A percentile compares a stretch with the other conserved stretches of the same genome.
Conservation (phyloP, 371 early-diverging fungal genomes). For the Paraphysoderma sedebokerense region DNA sequence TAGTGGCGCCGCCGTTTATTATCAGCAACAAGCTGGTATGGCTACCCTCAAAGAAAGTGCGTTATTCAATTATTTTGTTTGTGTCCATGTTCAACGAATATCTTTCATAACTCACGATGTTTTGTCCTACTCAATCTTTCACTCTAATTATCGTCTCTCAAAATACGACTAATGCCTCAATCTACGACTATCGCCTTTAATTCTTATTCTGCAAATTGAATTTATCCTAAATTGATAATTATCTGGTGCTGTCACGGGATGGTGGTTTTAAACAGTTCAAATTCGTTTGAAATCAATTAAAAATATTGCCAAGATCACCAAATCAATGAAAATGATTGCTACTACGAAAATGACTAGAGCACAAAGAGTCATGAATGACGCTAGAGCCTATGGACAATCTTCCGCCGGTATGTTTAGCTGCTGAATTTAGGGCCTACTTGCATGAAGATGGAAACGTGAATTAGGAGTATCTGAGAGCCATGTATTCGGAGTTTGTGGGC, state of each 20-base stretch:
- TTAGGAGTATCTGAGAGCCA: no score
- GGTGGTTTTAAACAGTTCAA: slow-evolving; percentile 46
- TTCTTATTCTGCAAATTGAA: slow-evolving; percentile 1
- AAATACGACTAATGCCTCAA: no score
- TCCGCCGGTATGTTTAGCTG: slow-evolving; percentile 46
- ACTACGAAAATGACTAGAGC: slow-evolving; percentile 94
- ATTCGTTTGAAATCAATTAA: slow-evolving; percentile 88
- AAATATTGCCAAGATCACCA: slow-evolving; percentile 97
- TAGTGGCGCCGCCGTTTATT: neutral
- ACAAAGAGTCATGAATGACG: slow-evolving; percentile 83
- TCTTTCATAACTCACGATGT: no score
- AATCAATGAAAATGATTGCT: slow-evolving; percentile 99
- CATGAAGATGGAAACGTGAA: no score
- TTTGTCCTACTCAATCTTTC: no score
- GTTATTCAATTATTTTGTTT: neutral
- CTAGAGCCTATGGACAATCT: slow-evolving; percentile 68
- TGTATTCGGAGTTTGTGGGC: no score
- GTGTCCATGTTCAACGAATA: no score
- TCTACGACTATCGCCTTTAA: neutral
- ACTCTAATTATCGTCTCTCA: no score
- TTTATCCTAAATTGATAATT: neutral
- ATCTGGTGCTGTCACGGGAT: neutral
- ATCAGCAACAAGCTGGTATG: slow-evolving; percentile 6
- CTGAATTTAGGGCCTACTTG: no score
- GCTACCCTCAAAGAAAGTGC: slow-evolving; percentile 12